phyloP scores from a whole-genome alignment of 2,329 filamentous ascomycete genomes.

The Fonsecaea pedrosoi region DNA sequence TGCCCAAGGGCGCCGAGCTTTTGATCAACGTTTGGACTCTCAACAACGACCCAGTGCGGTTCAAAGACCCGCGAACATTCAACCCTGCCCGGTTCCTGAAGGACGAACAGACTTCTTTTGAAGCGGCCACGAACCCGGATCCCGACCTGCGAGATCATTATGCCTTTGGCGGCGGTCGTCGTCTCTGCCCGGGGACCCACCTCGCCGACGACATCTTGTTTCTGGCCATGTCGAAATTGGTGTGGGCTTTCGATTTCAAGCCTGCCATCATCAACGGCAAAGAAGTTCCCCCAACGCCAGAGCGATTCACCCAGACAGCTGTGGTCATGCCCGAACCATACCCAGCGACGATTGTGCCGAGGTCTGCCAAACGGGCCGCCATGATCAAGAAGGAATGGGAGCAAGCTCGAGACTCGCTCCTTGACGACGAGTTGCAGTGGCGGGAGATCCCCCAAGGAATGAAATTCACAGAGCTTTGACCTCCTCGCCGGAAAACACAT shows the following conservation, averaged over 20 bases:
- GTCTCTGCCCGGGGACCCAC: constrained; percentile 50
- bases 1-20: constrained; percentile 53
- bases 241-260: constrained; percentile 22
- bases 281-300: background rate
- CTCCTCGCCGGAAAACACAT: too few species aligned
- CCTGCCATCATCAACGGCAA: background rate
- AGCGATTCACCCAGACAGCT: background rate
- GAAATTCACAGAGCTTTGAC: background rate
- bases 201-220: constrained; percentile 49
- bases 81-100: constrained; percentile 48
- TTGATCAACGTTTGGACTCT: constrained; percentile 36
- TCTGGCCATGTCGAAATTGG: constrained; percentile 63
- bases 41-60: constrained; percentile 47
- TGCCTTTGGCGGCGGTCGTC: constrained; percentile 62
- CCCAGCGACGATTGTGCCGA: background rate
- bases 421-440: background rate
- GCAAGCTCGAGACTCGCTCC: background rate
- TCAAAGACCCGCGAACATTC: constrained; percentile 49
- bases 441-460: background rate
- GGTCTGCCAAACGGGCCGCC: background rate
- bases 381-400: background rate
- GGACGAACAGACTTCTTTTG: constrained; percentile 38
- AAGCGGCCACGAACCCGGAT: constrained; percentile 39
- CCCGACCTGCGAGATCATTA: constrained; percentile 48
- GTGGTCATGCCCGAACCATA: background rate